A percentile compares a stretch with the other conserved stretches of the same genome.
Evolutionary conservation across 257 asterid genomes (phyloP).

Genomic region (Verbena officinalis): DNA sequence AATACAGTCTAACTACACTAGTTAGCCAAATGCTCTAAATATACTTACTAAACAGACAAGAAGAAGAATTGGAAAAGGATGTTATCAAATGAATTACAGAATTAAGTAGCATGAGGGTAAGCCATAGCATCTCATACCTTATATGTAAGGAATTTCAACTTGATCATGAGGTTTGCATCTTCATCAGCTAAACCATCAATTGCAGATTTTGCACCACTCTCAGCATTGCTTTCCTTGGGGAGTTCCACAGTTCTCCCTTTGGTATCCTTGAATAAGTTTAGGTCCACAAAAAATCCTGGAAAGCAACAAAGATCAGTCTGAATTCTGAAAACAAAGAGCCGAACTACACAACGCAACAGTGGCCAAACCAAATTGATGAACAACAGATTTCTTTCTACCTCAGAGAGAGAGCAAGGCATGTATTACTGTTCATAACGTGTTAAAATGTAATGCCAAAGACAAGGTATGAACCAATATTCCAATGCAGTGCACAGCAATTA

Average conservation of each 20-base stretch:
- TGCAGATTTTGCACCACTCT: slow-evolving; percentile 35
- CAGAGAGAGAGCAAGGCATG: not conserved
- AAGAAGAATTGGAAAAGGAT: not conserved
- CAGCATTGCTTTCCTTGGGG: slow-evolving; percentile 37
- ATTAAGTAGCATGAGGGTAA: slow-evolving; percentile 20
- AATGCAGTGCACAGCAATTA: not conserved
- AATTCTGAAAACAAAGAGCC: slow-evolving; percentile 13
- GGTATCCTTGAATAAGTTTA: slow-evolving; percentile 74
- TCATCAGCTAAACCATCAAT: slow-evolving; percentile 82
- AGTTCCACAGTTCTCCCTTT: slow-evolving; percentile 54
- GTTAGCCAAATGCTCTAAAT: not conserved
- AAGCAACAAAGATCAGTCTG: slow-evolving; percentile 34
- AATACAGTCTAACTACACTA: not conserved
- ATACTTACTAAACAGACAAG: slow-evolving; percentile 17
- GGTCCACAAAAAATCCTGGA: slow-evolving; percentile 90
- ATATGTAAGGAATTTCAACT: slow-evolving; percentile 91
- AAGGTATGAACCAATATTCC: slow-evolving; percentile 2
- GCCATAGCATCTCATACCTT: slow-evolving; percentile 58
- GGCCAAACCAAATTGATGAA: not conserved
- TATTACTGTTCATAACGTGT: not conserved
- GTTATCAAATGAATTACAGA: not conserved
- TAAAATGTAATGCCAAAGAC: not conserved
- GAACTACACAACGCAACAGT: slow-evolving; percentile 6
- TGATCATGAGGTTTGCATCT: slow-evolving; percentile 98
- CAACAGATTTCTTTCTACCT: not conserved